Evolutionary conservation across 202 grass and related monocot species (phyloP).

Genomic region (Bolboschoenoplectus hybrid): DNA sequence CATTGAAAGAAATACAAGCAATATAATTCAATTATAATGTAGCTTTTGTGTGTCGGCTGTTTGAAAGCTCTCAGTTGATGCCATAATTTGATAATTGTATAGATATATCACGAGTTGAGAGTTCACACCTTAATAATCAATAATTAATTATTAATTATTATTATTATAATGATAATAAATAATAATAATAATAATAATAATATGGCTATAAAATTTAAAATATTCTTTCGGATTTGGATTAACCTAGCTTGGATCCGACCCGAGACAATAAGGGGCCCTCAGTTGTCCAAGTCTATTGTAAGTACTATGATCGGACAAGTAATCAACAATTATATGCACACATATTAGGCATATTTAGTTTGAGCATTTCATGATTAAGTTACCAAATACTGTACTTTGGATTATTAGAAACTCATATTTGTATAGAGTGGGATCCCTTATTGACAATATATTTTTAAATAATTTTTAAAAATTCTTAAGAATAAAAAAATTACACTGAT

Average conservation of each 20-base stretch:
- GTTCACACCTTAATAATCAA: background rate
- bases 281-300: background rate
- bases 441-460: too few species aligned
- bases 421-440: too few species aligned
- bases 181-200: background rate
- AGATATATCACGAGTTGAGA: background rate
- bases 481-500: too few species aligned
- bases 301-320: too few species aligned
- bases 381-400: too few species aligned
- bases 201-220: background rate
- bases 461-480: too few species aligned
- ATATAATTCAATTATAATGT: background rate
- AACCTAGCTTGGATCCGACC: background rate
- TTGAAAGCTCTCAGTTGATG: background rate
- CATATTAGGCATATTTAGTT: background rate
- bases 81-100: background rate
- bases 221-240: background rate
- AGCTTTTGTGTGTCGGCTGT: background rate
- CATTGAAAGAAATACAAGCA: background rate
- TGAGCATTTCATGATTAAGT: background rate
- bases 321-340: background rate
- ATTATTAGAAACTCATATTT: too few species aligned
- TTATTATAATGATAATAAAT: too few species aligned
- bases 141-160: too few species aligned
- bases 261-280: background rate